phyloP scores from a whole-genome alignment of 495 filamentous ascomycete species.

The Recurvomyces mirabilis region DNA sequence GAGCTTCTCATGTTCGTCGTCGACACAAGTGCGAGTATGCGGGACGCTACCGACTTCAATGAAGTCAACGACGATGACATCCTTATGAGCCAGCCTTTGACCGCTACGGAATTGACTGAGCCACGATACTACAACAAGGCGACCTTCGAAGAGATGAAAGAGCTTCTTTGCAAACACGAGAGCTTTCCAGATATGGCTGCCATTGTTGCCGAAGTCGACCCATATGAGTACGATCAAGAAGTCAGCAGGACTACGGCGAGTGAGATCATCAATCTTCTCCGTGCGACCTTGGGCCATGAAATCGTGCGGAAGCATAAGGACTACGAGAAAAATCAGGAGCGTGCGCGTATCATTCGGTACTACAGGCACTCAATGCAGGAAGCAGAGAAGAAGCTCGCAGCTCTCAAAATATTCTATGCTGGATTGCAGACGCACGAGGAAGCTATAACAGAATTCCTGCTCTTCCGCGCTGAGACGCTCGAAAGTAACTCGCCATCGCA shows the following conservation, averaged over 20 bases:
- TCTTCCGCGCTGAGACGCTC: conserved; percentile 16
- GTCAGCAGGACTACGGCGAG: too few species aligned
- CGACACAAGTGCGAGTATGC: conserved; percentile 27
- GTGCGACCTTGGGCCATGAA: neutral
- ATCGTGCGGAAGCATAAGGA: conserved; percentile 12
- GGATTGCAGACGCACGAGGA: conserved; percentile 20
- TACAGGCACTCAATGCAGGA: conserved; percentile 1
- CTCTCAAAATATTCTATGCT: conserved; percentile 17
- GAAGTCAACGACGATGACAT: conserved; percentile 21
- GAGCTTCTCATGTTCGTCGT: conserved; percentile 29
- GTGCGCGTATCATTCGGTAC: conserved; percentile 1
- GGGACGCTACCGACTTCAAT: conserved; percentile 23
- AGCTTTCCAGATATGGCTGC: conserved; percentile 24
- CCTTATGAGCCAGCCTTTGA: neutral
- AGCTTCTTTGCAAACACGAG: conserved; percentile 16
- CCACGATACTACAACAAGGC: neutral
- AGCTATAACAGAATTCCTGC: conserved; percentile 22
- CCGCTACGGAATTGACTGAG: neutral
- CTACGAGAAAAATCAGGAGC: conserved; percentile 1
- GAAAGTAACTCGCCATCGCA: conserved; percentile 1
- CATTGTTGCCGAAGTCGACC: conserved; percentile 12
- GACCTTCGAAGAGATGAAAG: conserved; percentile 8
- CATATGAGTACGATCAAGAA: too few species aligned
- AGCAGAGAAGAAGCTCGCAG: conserved; percentile 7
- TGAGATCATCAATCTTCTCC: conserved; percentile 19